phyloP scores from a whole-genome alignment of 106 monocot species.

The Dioscorea dumetorum region DNA sequence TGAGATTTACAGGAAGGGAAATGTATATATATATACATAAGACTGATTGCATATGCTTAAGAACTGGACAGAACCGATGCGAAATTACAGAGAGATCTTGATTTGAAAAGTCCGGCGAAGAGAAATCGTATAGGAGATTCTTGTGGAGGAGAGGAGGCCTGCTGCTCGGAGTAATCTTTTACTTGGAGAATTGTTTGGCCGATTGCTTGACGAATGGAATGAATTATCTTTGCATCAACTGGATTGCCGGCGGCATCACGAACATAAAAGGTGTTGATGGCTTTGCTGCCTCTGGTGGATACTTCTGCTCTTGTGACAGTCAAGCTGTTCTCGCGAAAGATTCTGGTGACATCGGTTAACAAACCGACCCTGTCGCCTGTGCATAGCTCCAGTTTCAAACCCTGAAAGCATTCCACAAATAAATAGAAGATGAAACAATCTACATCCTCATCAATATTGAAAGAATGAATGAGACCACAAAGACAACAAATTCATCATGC shows the following conservation, averaged over 20 bases:
- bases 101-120: conserved; percentile 28
- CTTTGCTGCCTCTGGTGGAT: conserved; percentile 20
- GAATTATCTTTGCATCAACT: conserved; percentile 24
- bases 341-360: conserved; percentile 26
- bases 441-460: no score
- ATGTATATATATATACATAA: background rate
- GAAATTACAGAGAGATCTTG: conserved; percentile 25
- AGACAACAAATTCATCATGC: background rate
- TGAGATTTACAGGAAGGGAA: background rate
- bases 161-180: conserved; percentile 9
- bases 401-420: conserved; percentile 2
- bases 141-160: background rate
- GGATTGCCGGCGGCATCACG: conserved; percentile 19
- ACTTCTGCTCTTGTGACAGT: conserved; percentile 37
- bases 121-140: conserved; percentile 20
- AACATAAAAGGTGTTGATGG: conserved; percentile 33
- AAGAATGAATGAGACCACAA: no score
- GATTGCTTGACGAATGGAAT: conserved; percentile 18
- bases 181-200: conserved; percentile 23
- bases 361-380: conserved; percentile 24
- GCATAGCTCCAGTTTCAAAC: conserved; percentile 34
- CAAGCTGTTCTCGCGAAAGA: conserved; percentile 30
- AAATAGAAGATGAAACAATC: no score
- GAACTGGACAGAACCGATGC: background rate
- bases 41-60: background rate